phyloP scores from a whole-genome alignment of 371 early-diverging fungal species.

The Mucor racemosus region DNA sequence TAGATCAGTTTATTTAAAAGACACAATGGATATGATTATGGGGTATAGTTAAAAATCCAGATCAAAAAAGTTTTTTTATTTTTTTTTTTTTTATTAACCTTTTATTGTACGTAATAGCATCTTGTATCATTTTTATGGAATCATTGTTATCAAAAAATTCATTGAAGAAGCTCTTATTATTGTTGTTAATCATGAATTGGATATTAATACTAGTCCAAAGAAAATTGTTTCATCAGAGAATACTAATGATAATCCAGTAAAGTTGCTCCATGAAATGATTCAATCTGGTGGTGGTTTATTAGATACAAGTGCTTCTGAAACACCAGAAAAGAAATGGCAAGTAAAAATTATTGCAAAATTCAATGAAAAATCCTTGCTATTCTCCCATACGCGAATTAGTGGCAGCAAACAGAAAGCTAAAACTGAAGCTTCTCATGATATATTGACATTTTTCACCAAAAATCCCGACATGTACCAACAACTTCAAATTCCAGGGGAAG shows the following conservation, averaged over 20 bases:
- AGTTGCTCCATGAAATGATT: background rate
- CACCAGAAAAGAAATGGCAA: background rate
- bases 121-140: conserved; percentile 1
- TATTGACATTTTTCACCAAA: conserved; percentile 8
- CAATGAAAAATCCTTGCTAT: background rate
- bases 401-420: conserved; percentile 19
- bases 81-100: background rate
- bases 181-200: background rate
- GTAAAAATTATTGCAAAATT: background rate
- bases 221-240: background rate
- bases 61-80: background rate
- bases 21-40: background rate
- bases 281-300: background rate
- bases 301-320: background rate
- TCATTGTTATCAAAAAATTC: background rate
- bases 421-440: conserved; percentile 12
- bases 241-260: background rate
- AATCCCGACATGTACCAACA: conserved; percentile 5
- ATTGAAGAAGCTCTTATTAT: conserved; percentile 4
- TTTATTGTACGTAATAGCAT: background rate
- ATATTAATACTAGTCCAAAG: background rate
- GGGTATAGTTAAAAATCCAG: background rate
- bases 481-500: background rate
- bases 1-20: background rate
- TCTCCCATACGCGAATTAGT: conserved; percentile 11